Conservation (phyloP, 2,329 filamentous ascomycete species). For the Trichocomaceae sp. region DNA sequence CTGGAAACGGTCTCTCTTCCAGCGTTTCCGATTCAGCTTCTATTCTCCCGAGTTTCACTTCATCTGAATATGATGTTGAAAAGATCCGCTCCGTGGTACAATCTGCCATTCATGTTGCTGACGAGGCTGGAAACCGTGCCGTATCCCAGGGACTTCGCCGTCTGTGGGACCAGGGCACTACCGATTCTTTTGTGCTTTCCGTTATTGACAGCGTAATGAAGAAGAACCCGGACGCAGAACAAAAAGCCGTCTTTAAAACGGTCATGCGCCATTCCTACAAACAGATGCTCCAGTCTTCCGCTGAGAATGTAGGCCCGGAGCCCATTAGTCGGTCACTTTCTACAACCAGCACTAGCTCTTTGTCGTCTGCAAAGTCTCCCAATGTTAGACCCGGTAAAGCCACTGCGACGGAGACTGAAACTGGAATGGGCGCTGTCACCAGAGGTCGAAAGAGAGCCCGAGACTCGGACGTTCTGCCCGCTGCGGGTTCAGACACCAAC, state of each 20-base stretch:
- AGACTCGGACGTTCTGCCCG: slow-evolving; percentile 8
- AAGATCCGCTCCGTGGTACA: slow-evolving; percentile 24
- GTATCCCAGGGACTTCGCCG: slow-evolving; percentile 25
- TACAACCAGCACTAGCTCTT: slow-evolving; percentile 27
- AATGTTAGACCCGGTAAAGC: slow-evolving; percentile 21
- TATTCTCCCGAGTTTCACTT: slow-evolving; percentile 19
- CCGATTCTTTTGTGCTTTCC: slow-evolving; percentile 28
- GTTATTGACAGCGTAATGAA: slow-evolving; percentile 25
- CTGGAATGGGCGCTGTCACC: slow-evolving; percentile 6
- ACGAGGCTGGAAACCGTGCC: slow-evolving; percentile 23
- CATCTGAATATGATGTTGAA: slow-evolving; percentile 23
- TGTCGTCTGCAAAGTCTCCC: slow-evolving; percentile 36
- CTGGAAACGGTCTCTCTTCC: neutral
- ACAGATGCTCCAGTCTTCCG: slow-evolving; percentile 15
- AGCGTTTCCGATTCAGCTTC: slow-evolving; percentile 11
- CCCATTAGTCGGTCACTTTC: slow-evolving; percentile 19
- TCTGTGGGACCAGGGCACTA: slow-evolving; percentile 23
- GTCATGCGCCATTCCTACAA: slow-evolving; percentile 25
- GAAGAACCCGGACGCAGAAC: slow-evolving; percentile 21
- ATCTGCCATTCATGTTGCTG: slow-evolving; percentile 23
- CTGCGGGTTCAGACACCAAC: slow-evolving; percentile 1
- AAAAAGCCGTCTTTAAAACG: slow-evolving; percentile 25
- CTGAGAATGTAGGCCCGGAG: slow-evolving; percentile 7
- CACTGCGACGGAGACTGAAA: slow-evolving; percentile 3
- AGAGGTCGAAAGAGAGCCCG: slow-evolving; percentile 12